Base-by-base conservation (phyloP, 2,329 filamentous ascomycete species). In the Orbilia brochopaga region DNA sequence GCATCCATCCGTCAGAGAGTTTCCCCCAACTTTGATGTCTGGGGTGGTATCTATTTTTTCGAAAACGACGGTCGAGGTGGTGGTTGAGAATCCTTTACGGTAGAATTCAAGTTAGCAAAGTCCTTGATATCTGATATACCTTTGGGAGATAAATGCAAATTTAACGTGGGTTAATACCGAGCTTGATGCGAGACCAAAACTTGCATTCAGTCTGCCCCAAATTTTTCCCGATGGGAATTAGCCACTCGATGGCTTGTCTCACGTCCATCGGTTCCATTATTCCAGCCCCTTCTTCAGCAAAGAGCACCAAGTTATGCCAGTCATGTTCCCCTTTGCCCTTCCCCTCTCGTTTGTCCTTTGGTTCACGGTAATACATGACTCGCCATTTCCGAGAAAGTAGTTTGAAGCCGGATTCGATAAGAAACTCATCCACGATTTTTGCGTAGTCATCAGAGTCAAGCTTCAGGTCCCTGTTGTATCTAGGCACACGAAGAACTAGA, bases 1-100 rank as follows among this genome's bases (percentile, higher is more conserved):
- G 50, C 90, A 88, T 0, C 90, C 87, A 61, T 89, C 86, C 51
- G 87, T 88, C 86, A 89, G 88, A 0, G 84, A 81, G 6, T 82
- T 79, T 0, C 76, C 74, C 1, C 54, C 61, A 10, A 11, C 55
- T 30, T 17, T 42, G 0, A 79, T 79, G 0, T 83, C 83, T 0
- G 77, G 46, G 1, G 85, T 74, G 73, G 85, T 82, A 0, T 74
- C 2, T 2, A 76, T 77, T 37, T 76, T 56, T 1, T 69, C 24
- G 21, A 77, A 76, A 8, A 60, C 62, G 10, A 76, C 48, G 0
- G 74, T 76, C 7, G 75, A 74, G 1, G n/a, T 65, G 7, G 75
- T 73, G 4, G 50, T 73, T 0, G 75, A 73, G 48, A 77, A 73
- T 8, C 73, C 76, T 76, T 30, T 24, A 27, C 21, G 21, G n/a